Percentiles rank a stretch among this genome's conserved stretches.
Conservation (phyloP, 768 basidiomycete genomes). For the Cantharellus cinnabarinus region DNA sequence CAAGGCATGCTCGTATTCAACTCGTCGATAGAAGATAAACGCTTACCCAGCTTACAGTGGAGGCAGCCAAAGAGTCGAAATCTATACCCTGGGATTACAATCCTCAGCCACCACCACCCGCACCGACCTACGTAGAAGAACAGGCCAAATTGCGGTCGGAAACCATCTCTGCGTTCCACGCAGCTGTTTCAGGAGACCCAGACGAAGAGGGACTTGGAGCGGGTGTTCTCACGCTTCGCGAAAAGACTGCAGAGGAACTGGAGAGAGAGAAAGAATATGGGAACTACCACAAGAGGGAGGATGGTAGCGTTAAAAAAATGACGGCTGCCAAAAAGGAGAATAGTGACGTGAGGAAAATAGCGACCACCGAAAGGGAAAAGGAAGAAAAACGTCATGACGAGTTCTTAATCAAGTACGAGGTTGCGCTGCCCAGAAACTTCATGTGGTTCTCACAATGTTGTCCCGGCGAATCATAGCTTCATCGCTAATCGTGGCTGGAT, state of each 20-base stretch:
- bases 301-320: conserved; percentile 39
- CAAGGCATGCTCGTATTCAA: conserved; percentile 30
- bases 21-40: neutral
- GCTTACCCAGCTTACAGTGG: conserved; percentile 27
- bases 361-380: conserved; percentile 15
- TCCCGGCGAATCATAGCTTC: conserved; percentile 33
- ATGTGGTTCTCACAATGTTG: neutral
- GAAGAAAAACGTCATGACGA: conserved; percentile 56
- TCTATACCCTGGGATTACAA: conserved; percentile 17
- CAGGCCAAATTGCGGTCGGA: conserved; percentile 55
- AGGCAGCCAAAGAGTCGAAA: conserved; percentile 31
- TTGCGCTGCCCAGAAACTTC: neutral
- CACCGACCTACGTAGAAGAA: conserved; percentile 56
- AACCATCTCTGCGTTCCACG: conserved; percentile 69
- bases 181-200: conserved; percentile 15
- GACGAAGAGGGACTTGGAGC: conserved; percentile 21
- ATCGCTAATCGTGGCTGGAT: conserved; percentile 97
- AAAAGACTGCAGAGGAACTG: conserved; percentile 57
- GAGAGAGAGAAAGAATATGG: conserved; percentile 70
- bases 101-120: conserved; percentile 29
- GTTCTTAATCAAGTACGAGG: conserved; percentile 69
- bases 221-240: conserved; percentile 50
- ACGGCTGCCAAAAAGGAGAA: conserved; percentile 12
- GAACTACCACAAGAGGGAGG: conserved; percentile 60
- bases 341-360: conserved; percentile 15